Conservation (phyloP, 1,139 yeast genomes). For the Pneumocystis wakefieldiae region DNA sequence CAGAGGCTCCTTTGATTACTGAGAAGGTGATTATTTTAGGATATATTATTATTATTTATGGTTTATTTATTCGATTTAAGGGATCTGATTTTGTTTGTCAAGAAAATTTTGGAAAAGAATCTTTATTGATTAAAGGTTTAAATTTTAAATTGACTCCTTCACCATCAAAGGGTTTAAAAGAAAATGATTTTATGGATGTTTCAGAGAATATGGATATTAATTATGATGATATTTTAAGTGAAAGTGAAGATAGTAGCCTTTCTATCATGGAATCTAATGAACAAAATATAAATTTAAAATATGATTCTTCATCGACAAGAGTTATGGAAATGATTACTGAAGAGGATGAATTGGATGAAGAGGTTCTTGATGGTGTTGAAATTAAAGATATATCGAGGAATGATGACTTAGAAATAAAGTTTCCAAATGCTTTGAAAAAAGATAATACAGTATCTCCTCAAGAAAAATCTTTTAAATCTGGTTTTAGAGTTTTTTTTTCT, state of each 20-base stretch:
- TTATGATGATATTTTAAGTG: background rate
- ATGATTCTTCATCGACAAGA: background rate
- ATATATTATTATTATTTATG: background rate
- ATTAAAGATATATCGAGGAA: background rate
- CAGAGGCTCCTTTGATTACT: background rate
- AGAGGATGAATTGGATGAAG: background rate
- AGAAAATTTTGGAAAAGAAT: background rate
- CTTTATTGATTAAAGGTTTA: background rate
- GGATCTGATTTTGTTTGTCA: background rate
- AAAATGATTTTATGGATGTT: background rate
- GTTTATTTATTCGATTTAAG: background rate
- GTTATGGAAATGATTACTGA: background rate
- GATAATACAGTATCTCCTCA: background rate
- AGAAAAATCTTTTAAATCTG: background rate
- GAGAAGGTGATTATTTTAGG: background rate
- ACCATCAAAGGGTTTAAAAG: background rate
- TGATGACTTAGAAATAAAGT: background rate
- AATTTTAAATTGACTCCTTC: background rate
- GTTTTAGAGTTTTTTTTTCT: background rate
- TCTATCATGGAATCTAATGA: background rate
- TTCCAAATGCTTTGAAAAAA: background rate
- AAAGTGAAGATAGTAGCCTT: background rate
- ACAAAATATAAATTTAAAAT: background rate
- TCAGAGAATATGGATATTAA: background rate
- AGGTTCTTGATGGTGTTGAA: background rate